These are phyloP conservation scores for Heterobasidion irregulare DNA, from an alignment of 1,284 basidiomycete species.

Conservation along the genomic window DNA sequence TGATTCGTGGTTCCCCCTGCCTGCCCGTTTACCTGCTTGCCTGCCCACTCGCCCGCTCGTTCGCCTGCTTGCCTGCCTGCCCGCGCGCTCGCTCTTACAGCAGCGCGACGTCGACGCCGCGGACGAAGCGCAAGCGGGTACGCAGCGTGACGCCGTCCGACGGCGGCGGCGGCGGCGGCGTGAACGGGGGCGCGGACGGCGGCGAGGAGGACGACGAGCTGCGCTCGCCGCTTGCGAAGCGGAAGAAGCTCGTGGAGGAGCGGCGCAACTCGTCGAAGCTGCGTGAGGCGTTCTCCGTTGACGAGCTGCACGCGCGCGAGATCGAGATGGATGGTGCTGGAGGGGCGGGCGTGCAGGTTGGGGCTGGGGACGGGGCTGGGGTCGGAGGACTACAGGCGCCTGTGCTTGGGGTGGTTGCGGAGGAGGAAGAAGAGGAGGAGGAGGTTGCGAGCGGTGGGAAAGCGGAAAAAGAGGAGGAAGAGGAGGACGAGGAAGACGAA, in stretches of 20 bases:
- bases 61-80: background rate
- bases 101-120: constrained; percentile 39
- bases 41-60: too few species aligned
- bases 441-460: background rate
- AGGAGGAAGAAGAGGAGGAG: background rate
- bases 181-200: constrained; percentile 24
- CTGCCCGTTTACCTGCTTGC: too few species aligned
- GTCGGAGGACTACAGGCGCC: background rate
- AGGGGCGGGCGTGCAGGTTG: background rate
- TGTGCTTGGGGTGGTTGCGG: background rate
- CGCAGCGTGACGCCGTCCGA: constrained; percentile 67
- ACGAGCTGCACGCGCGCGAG: constrained; percentile 29
- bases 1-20: too few species aligned
- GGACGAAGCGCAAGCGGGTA: constrained; percentile 52
- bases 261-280: constrained; percentile 56
- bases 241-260: constrained; percentile 61
- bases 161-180: constrained; percentile 28
- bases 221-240: constrained; percentile 67
- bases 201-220: constrained; percentile 17
- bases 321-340: constrained; percentile 14
- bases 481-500: constrained; percentile 28
- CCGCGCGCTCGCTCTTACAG: constrained; percentile 6
- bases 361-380: background rate
- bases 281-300: constrained; percentile 56
- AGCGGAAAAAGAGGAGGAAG: constrained; percentile 12